phyloP scores from a whole-genome alignment of 2,329 filamentous ascomycete species.

The Gyromitra esculenta region DNA sequence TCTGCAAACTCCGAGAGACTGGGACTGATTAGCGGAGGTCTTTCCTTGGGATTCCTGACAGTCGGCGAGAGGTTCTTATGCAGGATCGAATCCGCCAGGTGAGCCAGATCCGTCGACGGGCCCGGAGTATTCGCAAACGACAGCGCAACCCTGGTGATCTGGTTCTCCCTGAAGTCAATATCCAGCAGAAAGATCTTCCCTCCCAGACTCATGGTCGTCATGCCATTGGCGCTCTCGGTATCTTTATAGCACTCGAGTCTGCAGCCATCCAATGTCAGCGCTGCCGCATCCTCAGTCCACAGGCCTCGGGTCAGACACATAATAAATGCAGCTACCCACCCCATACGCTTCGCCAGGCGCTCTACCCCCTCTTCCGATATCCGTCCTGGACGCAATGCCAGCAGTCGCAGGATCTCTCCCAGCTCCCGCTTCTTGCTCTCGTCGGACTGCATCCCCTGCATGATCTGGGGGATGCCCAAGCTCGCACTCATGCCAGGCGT shows the following conservation, averaged over 20 bases:
- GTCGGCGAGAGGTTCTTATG: constrained; percentile 70
- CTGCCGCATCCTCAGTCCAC: not conserved
- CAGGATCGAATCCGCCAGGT: constrained; percentile 72
- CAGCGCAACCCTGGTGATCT: constrained; percentile 71
- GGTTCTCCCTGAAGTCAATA: constrained; percentile 70
- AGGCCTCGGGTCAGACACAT: not conserved
- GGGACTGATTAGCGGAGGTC: constrained; percentile 73
- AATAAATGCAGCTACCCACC: constrained; percentile 58
- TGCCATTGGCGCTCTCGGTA: constrained; percentile 63
- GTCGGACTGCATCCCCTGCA: constrained; percentile 38
- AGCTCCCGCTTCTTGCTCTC: constrained; percentile 55
- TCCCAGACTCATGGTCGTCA: constrained; percentile 70
- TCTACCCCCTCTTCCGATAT: constrained; percentile 79
- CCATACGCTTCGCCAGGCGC: constrained; percentile 73
- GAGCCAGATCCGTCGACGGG: constrained; percentile 70
- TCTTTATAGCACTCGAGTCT: constrained; percentile 72
- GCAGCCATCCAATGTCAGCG: not conserved
- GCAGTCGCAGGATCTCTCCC: constrained; percentile 55
- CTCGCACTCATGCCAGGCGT: constrained; percentile 22
- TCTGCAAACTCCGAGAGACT: constrained; percentile 74
- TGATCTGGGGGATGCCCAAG: constrained; percentile 19
- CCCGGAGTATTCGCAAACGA: constrained; percentile 70
- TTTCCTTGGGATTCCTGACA: constrained; percentile 62
- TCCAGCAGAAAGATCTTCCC: constrained; percentile 71
- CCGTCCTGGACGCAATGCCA: constrained; percentile 54